Base-by-base conservation (phyloP, 768 basidiomycete genomes). In the Phlebiopsis gigantea region DNA sequence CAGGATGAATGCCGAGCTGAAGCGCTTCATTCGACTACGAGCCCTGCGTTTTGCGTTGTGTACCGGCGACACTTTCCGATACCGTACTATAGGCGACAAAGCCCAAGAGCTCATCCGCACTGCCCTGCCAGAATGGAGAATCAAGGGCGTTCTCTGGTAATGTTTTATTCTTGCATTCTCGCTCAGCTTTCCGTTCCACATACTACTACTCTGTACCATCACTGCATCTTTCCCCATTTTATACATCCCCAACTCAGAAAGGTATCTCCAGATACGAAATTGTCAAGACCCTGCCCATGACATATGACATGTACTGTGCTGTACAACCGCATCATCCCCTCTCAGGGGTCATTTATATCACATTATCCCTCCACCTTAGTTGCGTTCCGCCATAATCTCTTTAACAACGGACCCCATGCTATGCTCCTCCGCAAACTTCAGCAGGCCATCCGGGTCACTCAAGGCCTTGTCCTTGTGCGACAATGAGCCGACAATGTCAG, bases 341-440 rank as follows among this genome's bases (percentile, higher is more conserved):
- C n/a, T n/a, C n/a, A n/a, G n/a, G n/a, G n/a, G n/a, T n/a, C n/a
- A n/a, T n/a, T n/a, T n/a, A n/a, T n/a, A n/a, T n/a, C n/a, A n/a
- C n/a, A n/a, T n/a, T n/a, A n/a, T n/a, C n/a, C n/a, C n/a, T n/a
- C n/a, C n/a, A n/a, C n/a, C 34, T 39, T 39, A 39, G 17, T 39
- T 10, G 17, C 34, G 34, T 30, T 49, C 57, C 34, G 52, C 31
- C 28, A 63, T 24, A 0, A 62, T 22, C 48, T 61, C 62, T 53
- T 62, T 54, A 2, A 62, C 46, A 12, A 67, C 19, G 17, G 46
- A 24, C 10, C 62, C 62, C 19, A 65, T 46, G 34, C 62, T 63
- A 15, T 57, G 61, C 41, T 63, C 63, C 46, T 57, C 34, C 19
- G 45, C 46, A 17, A 57, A 34, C 42, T 44, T 30, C n/a, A 22